These are phyloP conservation scores for Phytophthora sp. DNA, from an alignment of 352 stramenopile genomes.

Conservation along the genomic window DNA sequence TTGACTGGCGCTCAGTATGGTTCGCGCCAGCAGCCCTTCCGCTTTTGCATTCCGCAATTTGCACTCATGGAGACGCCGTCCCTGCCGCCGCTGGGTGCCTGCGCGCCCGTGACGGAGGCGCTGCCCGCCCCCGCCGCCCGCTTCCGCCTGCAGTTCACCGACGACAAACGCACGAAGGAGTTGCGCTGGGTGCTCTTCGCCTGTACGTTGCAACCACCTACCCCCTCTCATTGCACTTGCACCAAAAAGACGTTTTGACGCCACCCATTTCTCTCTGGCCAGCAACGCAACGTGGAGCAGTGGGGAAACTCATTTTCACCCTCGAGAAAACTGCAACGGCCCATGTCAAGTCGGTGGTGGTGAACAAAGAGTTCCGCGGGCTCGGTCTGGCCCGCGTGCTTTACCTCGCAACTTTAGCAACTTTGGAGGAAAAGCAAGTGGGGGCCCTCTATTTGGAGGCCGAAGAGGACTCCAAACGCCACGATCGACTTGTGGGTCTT, in stretches of 20 bases:
- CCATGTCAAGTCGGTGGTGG: constrained; percentile 80
- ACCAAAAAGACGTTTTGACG: constrained; percentile 1
- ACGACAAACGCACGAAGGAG: constrained; percentile 71
- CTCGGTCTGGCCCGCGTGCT: constrained; percentile 77
- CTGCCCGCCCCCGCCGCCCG: constrained; percentile 38
- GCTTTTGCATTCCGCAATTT: constrained; percentile 16
- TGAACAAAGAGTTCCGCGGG: constrained; percentile 73
- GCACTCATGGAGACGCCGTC: background rate
- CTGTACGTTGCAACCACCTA: constrained; percentile 27
- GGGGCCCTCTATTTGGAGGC: constrained; percentile 60
- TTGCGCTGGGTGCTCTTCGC: constrained; percentile 86
- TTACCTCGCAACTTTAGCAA: constrained; percentile 75
- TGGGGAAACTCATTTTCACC: constrained; percentile 87
- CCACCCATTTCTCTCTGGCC: background rate
- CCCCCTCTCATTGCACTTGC: background rate
- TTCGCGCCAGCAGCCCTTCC: too few species aligned
- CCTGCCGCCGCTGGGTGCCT: constrained; percentile 32
- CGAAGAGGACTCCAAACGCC: constrained; percentile 68
- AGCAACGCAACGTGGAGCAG: constrained; percentile 59
- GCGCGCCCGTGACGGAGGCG: constrained; percentile 51
- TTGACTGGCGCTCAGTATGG: constrained; percentile 16
- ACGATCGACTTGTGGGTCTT: constrained; percentile 68
- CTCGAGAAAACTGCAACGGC: constrained; percentile 58
- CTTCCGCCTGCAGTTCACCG: constrained; percentile 79
- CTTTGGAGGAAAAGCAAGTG: constrained; percentile 64